These are phyloP conservation scores for Candida tibetensis DNA, from an alignment of 805 yeast species.

Conservation along the genomic window DNA sequence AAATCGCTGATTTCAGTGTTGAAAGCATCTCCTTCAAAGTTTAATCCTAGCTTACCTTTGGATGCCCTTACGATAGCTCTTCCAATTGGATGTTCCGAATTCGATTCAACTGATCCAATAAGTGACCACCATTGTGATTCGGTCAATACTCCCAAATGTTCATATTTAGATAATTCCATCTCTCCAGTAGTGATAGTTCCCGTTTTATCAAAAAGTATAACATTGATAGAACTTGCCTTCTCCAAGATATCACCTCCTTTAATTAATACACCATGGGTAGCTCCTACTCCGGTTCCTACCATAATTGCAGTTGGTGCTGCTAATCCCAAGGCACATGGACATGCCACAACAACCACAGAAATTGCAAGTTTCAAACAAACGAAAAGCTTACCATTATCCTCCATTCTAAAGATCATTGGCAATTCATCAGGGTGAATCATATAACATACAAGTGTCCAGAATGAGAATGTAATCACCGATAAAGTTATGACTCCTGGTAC, in stretches of 20 bases:
- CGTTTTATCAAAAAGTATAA: slow-evolving; percentile 87
- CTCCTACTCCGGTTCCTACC: slow-evolving; percentile 99
- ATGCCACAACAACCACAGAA: slow-evolving; percentile 93
- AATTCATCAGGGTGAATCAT: slow-evolving; percentile 18
- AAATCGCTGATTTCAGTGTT: slow-evolving; percentile 30
- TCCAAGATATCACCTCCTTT: slow-evolving; percentile 93
- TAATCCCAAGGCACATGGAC: slow-evolving; percentile 96
- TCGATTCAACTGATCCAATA: slow-evolving; percentile 57
- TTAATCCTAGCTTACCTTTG: slow-evolving; percentile 21
- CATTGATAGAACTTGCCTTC: slow-evolving; percentile 57
- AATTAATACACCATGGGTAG: slow-evolving; percentile 80
- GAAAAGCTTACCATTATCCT: slow-evolving; percentile 55
- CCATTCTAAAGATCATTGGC: slow-evolving; percentile 49
- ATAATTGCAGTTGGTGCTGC: slow-evolving; percentile 99
- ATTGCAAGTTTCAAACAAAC: slow-evolving; percentile 77
- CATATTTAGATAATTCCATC: slow-evolving; percentile 46
- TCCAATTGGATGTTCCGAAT: slow-evolving; percentile 88
- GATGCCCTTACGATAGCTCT: slow-evolving; percentile 54
- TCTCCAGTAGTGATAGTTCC: slow-evolving; percentile 90
- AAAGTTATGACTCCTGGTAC: slow-evolving; percentile 71
- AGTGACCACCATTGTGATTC: slow-evolving; percentile 47
- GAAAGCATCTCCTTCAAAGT: slow-evolving; percentile 34
- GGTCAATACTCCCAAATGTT: slow-evolving; percentile 18
- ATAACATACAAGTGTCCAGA: slow-evolving; percentile 38
- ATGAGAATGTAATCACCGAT: slow-evolving; percentile 58